These are phyloP conservation scores for Pythium sukuiense DNA, from an alignment of 352 stramenopile species.

Conservation along the genomic window DNA sequence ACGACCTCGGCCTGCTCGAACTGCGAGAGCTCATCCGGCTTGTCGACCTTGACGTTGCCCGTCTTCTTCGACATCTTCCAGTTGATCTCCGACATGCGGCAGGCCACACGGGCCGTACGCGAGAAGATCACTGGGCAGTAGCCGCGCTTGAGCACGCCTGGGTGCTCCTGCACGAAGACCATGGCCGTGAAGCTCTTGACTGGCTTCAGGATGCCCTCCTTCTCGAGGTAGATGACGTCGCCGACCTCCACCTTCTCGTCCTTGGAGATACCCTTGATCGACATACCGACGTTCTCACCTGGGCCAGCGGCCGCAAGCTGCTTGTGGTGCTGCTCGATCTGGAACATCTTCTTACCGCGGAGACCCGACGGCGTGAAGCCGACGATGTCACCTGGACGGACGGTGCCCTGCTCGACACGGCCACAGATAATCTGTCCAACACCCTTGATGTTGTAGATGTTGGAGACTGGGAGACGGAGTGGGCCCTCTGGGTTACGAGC, in stretches of 20 bases:
- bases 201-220: constrained; percentile 41
- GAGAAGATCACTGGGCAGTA: no score
- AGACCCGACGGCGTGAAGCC: constrained; percentile 64
- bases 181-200: constrained; percentile 70
- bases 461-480: constrained; percentile 63
- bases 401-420: constrained; percentile 64
- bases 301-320: constrained; percentile 53
- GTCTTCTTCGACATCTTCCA: no score
- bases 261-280: constrained; percentile 79
- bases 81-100: no score
- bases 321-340: constrained; percentile 85
- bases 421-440: constrained; percentile 76
- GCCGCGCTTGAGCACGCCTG: no score
- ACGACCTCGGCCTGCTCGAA: no score
- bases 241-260: constrained; percentile 70
- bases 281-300: constrained; percentile 81
- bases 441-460: constrained; percentile 87
- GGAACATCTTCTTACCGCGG: constrained; percentile 67
- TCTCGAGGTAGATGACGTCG: constrained; percentile 44
- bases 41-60: no score
- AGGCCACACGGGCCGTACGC: no score
- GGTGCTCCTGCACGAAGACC: no score
- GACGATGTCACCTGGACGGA: constrained; percentile 57
- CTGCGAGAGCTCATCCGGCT: no score
- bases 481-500: constrained; percentile 45